Percentiles rank a stretch among this genome's conserved stretches.
Evolutionary conservation across 805 yeast species (phyloP).

Genomic region (Pichia heedii): DNA sequence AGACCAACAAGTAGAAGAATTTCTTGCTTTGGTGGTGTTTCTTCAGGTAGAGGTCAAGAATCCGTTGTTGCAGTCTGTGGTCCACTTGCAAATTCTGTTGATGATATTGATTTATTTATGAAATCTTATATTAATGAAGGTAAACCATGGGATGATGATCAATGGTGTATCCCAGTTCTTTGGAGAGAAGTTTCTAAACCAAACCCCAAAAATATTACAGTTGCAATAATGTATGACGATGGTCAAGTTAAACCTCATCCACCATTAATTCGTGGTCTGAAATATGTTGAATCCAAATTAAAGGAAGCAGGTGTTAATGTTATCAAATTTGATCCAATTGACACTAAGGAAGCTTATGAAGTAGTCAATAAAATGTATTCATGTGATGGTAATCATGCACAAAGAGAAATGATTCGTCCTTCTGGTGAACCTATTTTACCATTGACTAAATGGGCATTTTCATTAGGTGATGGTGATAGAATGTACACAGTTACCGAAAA

Average conservation of each 20-base stretch:
- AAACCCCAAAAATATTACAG: slow-evolving; percentile 37
- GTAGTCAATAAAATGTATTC: slow-evolving; percentile 48
- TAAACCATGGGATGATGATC: slow-evolving; percentile 50
- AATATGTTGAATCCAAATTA: slow-evolving; percentile 45
- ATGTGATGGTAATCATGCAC: slow-evolving; percentile 60
- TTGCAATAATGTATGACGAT: slow-evolving; percentile 57
- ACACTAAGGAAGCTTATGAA: slow-evolving; percentile 48
- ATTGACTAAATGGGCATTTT: slow-evolving; percentile 53
- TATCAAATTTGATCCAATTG: slow-evolving; percentile 49
- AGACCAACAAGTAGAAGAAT: slow-evolving; percentile 54
- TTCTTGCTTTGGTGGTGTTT: slow-evolving; percentile 37
- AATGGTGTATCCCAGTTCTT: slow-evolving; percentile 37
- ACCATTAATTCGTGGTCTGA: slow-evolving; percentile 50
- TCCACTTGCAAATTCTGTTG: slow-evolving; percentile 55
- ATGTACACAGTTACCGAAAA: slow-evolving; percentile 40
- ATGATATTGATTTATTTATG: slow-evolving; percentile 66
- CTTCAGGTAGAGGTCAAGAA: slow-evolving; percentile 56
- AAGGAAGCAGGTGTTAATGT: slow-evolving; percentile 50
- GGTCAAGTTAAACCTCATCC: slow-evolving; percentile 61
- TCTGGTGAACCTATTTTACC: slow-evolving; percentile 66
- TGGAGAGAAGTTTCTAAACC: slow-evolving; percentile 41
- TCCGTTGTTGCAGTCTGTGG: slow-evolving; percentile 59
- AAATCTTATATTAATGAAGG: slow-evolving; percentile 50
- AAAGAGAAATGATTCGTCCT: slow-evolving; percentile 39
- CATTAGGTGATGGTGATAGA: slow-evolving; percentile 49